Conservation (phyloP, 202 grass and related monocot genomes). For the Setaria viridis region DNA sequence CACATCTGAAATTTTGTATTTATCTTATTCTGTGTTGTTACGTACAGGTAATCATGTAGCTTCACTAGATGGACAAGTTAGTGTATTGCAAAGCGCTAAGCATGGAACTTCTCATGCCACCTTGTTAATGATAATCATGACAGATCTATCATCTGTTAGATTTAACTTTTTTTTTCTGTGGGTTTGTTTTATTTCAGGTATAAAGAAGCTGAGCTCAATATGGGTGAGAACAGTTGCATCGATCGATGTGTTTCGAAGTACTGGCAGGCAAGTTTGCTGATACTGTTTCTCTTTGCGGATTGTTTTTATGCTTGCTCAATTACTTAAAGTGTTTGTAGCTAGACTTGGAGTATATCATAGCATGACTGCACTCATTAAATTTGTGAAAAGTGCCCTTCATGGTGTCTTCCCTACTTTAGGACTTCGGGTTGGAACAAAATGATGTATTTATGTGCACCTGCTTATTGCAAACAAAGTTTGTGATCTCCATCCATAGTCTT, state of each 20-base stretch:
- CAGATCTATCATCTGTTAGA: constrained; percentile 16
- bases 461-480: background rate
- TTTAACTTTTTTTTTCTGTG: background rate
- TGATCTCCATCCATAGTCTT: background rate
- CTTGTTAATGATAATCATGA: background rate
- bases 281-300: constrained; percentile 13
- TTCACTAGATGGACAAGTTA: background rate
- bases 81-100: background rate
- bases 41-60: constrained; percentile 1
- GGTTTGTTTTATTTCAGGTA: constrained; percentile 63
- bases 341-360: background rate
- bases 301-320: background rate
- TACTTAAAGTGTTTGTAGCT: background rate
- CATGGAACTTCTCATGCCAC: background rate
- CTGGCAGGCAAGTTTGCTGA: constrained; percentile 79
- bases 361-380: background rate
- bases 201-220: constrained; percentile 96
- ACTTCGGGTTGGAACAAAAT: background rate
- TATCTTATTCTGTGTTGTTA: background rate
- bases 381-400: background rate
- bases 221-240: constrained; percentile 99
- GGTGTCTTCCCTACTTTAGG: constrained; percentile 4
- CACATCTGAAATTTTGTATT: background rate
- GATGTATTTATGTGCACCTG: background rate
- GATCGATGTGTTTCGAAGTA: constrained; percentile 95